Conservation (phyloP, 73 alveolate species). For the Tetrahymena malaccensis region DNA sequence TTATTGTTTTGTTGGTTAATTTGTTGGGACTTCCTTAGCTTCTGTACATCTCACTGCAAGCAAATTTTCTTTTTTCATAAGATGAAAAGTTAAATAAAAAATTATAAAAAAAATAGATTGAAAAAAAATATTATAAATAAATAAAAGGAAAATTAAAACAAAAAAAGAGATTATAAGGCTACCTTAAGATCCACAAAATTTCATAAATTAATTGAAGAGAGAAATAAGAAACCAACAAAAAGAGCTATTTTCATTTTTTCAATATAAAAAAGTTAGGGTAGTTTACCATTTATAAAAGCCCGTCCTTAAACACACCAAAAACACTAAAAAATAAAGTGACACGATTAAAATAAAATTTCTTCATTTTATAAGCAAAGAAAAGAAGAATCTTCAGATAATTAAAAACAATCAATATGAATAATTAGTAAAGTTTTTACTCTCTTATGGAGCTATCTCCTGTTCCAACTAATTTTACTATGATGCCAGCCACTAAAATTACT, state of each 20-base stretch:
- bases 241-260: not conserved
- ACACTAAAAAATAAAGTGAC: no score
- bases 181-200: not conserved
- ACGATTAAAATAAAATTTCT: not conserved
- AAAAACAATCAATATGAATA: no score
- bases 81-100: not conserved
- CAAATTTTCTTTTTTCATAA: not conserved
- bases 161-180: not conserved
- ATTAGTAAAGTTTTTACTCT: not conserved
- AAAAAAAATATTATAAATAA: not conserved
- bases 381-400: not conserved
- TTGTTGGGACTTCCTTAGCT: not conserved
- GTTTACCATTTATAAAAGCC: not conserved
- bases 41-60: not conserved
- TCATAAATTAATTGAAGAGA: not conserved
- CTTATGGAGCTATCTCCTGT: not conserved
- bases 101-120: not conserved
- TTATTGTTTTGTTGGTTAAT: not conserved
- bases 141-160: not conserved
- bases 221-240: not conserved
- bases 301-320: no score
- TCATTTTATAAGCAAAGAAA: no score
- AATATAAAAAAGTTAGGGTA: not conserved
- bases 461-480: not conserved
- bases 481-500: not conserved